phyloP scores from a whole-genome alignment of 2,329 filamentous ascomycete species.

The Talaromyces sp. region DNA sequence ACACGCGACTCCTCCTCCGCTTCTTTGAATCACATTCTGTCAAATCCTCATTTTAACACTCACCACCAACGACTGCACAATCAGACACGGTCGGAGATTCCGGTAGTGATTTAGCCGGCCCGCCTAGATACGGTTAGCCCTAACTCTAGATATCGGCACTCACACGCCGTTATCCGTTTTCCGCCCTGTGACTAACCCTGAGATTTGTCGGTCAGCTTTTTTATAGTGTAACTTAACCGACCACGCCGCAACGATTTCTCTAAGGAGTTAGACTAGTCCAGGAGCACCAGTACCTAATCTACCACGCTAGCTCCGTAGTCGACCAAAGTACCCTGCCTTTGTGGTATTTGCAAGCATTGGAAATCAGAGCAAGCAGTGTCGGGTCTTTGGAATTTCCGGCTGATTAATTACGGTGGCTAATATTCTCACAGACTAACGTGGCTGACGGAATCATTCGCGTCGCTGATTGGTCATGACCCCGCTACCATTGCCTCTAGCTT shows the following conservation, averaged over 20 bases:
- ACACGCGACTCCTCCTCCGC: background rate
- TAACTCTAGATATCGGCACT: background rate
- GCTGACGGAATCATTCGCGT: background rate
- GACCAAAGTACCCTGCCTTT: background rate
- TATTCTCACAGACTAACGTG: background rate
- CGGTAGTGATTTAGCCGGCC: background rate
- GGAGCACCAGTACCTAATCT: background rate
- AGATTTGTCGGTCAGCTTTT: background rate
- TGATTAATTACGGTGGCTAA: background rate
- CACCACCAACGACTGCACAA: background rate
- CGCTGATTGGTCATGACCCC: background rate
- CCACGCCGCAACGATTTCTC: background rate
- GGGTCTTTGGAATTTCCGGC: background rate
- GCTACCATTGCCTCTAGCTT: background rate
- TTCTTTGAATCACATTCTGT: no score
- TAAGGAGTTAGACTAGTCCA: background rate
- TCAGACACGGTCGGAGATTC: background rate
- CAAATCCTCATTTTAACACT: no score
- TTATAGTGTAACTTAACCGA: no score
- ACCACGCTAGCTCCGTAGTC: background rate
- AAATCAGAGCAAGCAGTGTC: background rate
- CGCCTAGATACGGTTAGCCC: background rate
- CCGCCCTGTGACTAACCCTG: no score
- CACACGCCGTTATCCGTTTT: no score
- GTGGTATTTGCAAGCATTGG: constrained; percentile 2